Conservation (phyloP, 75 land plant species). For the Selaginella moellendorffii region DNA sequence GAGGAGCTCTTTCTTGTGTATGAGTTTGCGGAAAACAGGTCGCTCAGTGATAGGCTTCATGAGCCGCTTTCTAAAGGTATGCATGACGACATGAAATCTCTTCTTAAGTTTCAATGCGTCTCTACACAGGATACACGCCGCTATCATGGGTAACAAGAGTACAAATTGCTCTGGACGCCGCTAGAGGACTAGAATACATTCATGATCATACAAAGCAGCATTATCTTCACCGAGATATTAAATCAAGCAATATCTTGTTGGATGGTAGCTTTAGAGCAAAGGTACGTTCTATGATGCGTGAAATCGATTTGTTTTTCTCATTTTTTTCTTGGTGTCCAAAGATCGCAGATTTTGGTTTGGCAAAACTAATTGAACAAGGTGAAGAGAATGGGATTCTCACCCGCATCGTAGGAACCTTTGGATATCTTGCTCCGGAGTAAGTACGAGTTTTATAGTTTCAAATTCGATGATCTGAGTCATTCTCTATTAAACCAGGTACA, state of each 20-base stretch:
- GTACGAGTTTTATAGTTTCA: background rate
- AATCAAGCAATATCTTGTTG: background rate
- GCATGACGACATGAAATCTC: background rate
- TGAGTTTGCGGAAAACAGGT: conserved; percentile 71
- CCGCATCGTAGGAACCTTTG: conserved; percentile 72
- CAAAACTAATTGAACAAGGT: conserved; percentile 48
- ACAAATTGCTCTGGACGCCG: conserved; percentile 6
- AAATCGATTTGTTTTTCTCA: background rate
- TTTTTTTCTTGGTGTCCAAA: conserved; percentile 5
- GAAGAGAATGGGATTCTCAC: conserved; percentile 45
- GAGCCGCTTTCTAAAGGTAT: conserved; percentile 63
- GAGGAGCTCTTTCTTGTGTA: conserved; percentile 71
- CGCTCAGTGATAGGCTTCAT: conserved; percentile 60
- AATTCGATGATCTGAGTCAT: background rate
- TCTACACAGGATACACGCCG: conserved; percentile 6
- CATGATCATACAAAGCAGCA: conserved; percentile 9
- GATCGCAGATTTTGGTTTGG: conserved; percentile 87
- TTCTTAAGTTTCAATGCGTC: conserved; percentile 6
- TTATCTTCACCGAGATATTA: background rate
- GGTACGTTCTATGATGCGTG: background rate
- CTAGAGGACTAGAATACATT: conserved; percentile 2
- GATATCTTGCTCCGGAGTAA: conserved; percentile 91
- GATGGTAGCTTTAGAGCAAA: background rate
- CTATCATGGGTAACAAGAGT: conserved; percentile 3
- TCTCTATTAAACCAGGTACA: conserved; percentile 39